phyloP scores from a whole-genome alignment of 2,329 filamentous ascomycete genomes.

The Ophiostoma sp. region DNA sequence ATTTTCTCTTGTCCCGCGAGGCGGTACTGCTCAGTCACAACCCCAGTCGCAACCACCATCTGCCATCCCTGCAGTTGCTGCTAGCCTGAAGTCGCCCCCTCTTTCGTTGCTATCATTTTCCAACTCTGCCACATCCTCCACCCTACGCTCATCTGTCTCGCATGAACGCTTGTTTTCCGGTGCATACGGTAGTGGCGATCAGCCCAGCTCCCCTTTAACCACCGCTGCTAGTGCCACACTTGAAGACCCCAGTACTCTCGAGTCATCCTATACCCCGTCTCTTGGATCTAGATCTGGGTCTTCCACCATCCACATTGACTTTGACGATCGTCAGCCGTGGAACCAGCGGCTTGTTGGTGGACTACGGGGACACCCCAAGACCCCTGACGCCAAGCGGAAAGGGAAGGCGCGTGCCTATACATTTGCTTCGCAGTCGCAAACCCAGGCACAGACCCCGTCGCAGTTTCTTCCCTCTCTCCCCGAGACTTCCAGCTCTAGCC shows the following conservation, averaged over 20 bases:
- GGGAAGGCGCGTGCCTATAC: slow-evolving; percentile 26
- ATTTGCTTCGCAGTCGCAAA: slow-evolving; percentile 6
- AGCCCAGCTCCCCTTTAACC: slow-evolving; percentile 42
- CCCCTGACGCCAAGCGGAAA: slow-evolving; percentile 42
- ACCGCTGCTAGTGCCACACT: slow-evolving; percentile 26
- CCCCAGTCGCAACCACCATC: slow-evolving; percentile 4
- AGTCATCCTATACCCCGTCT: too few species aligned
- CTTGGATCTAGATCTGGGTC: neutral
- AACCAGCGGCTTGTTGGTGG: slow-evolving; percentile 52
- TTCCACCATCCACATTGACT: neutral
- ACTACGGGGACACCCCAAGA: slow-evolving; percentile 47
- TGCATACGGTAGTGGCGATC: slow-evolving; percentile 45
- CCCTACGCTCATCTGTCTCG: slow-evolving; percentile 42
- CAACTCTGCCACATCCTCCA: slow-evolving; percentile 26
- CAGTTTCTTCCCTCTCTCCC: slow-evolving; percentile 32
- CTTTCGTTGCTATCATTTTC: slow-evolving; percentile 38
- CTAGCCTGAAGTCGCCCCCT: slow-evolving; percentile 37
- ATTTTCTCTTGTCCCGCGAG: slow-evolving; percentile 46
- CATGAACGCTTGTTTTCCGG: slow-evolving; percentile 46
- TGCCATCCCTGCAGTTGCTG: slow-evolving; percentile 1
- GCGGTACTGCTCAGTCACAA: slow-evolving; percentile 10
- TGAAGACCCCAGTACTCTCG: neutral
- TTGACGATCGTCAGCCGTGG: slow-evolving; percentile 38
- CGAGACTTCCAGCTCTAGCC: slow-evolving; percentile 31
- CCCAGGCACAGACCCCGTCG: slow-evolving; percentile 12